Base-by-base conservation (phyloP, 306 rosid species). In the Prunus fruticosa region DNA sequence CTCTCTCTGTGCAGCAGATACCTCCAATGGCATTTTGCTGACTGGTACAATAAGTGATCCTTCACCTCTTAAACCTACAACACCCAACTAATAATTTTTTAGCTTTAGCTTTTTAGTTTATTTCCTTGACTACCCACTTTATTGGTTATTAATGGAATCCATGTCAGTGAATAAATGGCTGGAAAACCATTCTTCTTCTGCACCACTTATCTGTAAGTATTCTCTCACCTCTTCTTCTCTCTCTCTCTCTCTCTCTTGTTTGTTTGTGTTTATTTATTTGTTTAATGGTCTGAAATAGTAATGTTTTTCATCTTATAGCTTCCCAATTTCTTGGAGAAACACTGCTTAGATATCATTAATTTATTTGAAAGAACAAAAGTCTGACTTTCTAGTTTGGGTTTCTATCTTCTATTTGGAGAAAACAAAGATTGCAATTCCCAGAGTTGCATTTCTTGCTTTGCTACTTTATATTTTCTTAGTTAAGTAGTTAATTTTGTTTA, bases 151-250 rank as follows among this genome's bases (percentile, higher is more conserved):
- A 84, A 83, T 77, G 90, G 89, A 90, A 89, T 90, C 87, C 78
- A 77, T 89, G 93, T 86, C 93, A 89, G 93, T 83, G 76, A 82
- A 76, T 76, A 77, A 30, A 74, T 72, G 77, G 89, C 73, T 87
- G 81, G 78, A 67, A 82, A 81, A 85, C 89, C 78, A 41, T 56
- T 75, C 63, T 58, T 64, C 79, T 53, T 76, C 78, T 53, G 82
- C 71, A 65, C 51, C 75, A 34, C 75, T 65, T 79, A 28, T 72
- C 87, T 78, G 84, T 78, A 74, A 73, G 67, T 30, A 38, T 38
- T 38, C 43, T 38, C 43, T 38, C 43, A 38, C 43, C 43, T 38
- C 43, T 6, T 38, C 43, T 7, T 38, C 67, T 9, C 60, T 62
- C 73, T 63, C 47, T 13, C 62, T 20, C 46, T 61, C 38, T 75